Evolutionary conservation across 2,329 filamentous ascomycete species (phyloP), one percentile per base, ranked within the genome.

Genomic region (Xylariaceae sp.): DNA sequence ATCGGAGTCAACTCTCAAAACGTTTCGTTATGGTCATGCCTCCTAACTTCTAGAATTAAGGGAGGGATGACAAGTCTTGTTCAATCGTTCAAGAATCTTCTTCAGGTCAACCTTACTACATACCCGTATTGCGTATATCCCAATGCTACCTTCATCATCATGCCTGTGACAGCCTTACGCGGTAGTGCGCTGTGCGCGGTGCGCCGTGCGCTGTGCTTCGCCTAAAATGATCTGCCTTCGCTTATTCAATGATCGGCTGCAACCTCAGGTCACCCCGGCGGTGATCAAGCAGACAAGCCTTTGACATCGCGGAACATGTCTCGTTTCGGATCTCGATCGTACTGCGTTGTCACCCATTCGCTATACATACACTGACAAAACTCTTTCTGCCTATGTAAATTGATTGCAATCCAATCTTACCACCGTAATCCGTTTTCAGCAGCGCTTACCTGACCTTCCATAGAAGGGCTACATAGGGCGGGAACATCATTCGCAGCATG

Each of bases 291-390:
- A 41, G 52, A 57, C 55, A 60, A 63, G 54, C 52, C 52, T 61
- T 62, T 58, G 48, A 59, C 52, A 57, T 55, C 59, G 53, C 70
- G 68, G 68, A 73, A 73, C 70, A 64, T 60, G 65, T 67, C 56
- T 64, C 67, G 70, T 71, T 59, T 74, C 70, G 68, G 70, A 73
- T 67, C 49, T 66, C 52, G 60, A 51, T 61, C 55, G 50, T 50
- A 52, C 56, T 62, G 48, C 47, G 48, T 54, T 54, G 50, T 65
- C 56, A 61, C 50, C 21, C 50, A 37, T 56, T 56, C 48, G 42
- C 26, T 45, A 49, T 50, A 51, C n/a, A n/a, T n/a, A n/a, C n/a
- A n/a, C n/a, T n/a, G 44, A 23, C 43, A 29, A 20, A 47, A 48
- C 47, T 41, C 56, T 41, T 49, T 37, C 48, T 23, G 32, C 37